Evolutionary conservation across 495 filamentous ascomycete species (phyloP), one percentile per base, ranked within the genome.

Genomic region (Trichocladium antarcticum): DNA sequence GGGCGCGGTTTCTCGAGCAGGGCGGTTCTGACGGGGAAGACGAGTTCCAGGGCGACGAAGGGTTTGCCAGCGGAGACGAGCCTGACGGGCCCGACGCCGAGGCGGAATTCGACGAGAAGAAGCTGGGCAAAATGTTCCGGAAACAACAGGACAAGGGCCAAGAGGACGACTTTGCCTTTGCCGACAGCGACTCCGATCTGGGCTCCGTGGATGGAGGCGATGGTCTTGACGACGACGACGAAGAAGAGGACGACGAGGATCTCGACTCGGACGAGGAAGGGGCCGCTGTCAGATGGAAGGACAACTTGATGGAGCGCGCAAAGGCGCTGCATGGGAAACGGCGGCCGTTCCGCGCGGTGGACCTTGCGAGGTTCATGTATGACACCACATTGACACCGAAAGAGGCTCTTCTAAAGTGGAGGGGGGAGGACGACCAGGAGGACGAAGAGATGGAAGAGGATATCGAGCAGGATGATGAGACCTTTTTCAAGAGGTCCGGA

Each of bases 111-210:
- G 67, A 72, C 9, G 66, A 73, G 36, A 65, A 70, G 28, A 79
- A 72, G 46, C 58, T 79, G n/a, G 79, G 79, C 28, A 76, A 69
- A 37, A 65, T 75, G 41, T 78, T 82, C 58, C 65, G 59, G 19
- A 62, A 66, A 32, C 53, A 59, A 22, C 65, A 66, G 14, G 67
- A 76, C 44, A 58, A 67, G 15, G 68, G 69, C 34, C 69, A 60
- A 7, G 68, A 72, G 11, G 79, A 81, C 29, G 82, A 78, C 35
- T 50, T 95, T 53, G 84, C 78, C n/a, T 98, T 95, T 64, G 89
- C 90, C 1, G 89, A 97, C 57, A 92, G 85, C 57, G 92, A 98
- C 60, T 96, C 90, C 6, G 93, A 97, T 62, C 70, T 97, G 3
- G 92, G 92, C 11, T 96, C 92, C 12, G 67, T 95, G 31, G 93